Base-by-base conservation (phyloP, 2,329 filamentous ascomycete species). In the Harringtonia aguacate region DNA sequence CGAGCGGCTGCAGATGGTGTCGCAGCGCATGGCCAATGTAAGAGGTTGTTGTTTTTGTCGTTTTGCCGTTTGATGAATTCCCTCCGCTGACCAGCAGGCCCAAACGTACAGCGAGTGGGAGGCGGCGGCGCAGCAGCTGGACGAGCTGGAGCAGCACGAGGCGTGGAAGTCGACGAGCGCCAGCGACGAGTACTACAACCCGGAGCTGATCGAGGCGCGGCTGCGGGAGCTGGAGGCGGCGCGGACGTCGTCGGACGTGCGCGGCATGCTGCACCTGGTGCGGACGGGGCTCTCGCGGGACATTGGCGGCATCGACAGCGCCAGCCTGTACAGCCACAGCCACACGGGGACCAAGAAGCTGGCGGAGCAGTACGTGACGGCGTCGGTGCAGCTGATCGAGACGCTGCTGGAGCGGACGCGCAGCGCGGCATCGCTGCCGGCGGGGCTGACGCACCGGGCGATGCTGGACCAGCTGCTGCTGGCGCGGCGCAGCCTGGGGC, bases 341-440 rank as follows among this genome's bases (percentile, higher is more conserved):
- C 81, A 92, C 56, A 75, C 86, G 14, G 90, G 89, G 6, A 95
- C 89, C 9, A 95, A 95, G 64, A 71, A 75, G 47, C 64, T 95
- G 50, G 90, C 95, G 49, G 89, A 95, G 62, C 72, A 77, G 29
- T 95, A 95, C 55, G 89, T 94, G 48, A 77, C 84, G 40, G 87
- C 86, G 1, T 81, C 86, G 1, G 65, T 88, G 27, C 72, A 79
- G 46, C 87, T 86, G 0, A 81, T 97, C 47, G 70, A 80, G 8
- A 72, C 79, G 0, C 62, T 95, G 45, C 74, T 92, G 30, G 78
- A 84, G 18, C 45, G 42, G 10, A 46, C 41, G 8, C 61, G 77
- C 62, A 63, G 77, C 61, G 55, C 67, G 7, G 56, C 65, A 20
- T 48, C 54, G n/a, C 53, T 70, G 5, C 67, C 70, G 1, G 68